Percentiles rank a stretch among this genome's conserved stretches.
These are phyloP conservation scores for Murraya koenigii DNA, from an alignment of 345 rosid genomes.

Conservation along the genomic window DNA sequence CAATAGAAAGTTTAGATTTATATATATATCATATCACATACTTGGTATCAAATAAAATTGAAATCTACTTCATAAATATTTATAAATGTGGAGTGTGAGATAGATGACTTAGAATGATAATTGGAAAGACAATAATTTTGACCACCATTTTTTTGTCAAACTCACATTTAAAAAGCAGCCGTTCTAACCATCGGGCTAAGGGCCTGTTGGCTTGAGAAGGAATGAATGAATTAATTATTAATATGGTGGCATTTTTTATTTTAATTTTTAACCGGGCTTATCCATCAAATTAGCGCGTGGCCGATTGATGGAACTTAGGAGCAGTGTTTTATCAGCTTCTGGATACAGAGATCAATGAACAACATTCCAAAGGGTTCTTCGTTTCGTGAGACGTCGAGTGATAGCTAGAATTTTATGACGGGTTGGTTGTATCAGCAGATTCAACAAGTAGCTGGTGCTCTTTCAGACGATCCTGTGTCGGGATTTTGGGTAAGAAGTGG, in stretches of 20 bases:
- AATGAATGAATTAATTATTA: neutral
- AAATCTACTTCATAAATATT: no score
- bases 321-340: constrained; percentile 1
- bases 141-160: no score
- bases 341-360: neutral
- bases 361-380: constrained; percentile 17
- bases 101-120: no score
- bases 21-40: no score
- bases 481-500: constrained; percentile 5
- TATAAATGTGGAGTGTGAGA: no score
- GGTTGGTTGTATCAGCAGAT: constrained; percentile 4
- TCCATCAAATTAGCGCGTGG: constrained; percentile 20
- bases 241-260: neutral
- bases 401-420: neutral
- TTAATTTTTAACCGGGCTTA: constrained; percentile 5
- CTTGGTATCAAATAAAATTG: no score
- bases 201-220: no score
- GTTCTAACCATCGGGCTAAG: no score
- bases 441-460: constrained; percentile 16
- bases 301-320: constrained; percentile 26
- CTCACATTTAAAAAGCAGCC: no score
- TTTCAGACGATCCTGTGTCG: constrained; percentile 19
- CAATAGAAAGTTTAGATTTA: no score
- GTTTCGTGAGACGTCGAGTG: neutral
- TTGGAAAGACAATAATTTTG: no score